These are phyloP conservation scores for Elsinoe fawcettii DNA, from an alignment of 2,329 filamentous ascomycete species.

Conservation along the genomic window DNA sequence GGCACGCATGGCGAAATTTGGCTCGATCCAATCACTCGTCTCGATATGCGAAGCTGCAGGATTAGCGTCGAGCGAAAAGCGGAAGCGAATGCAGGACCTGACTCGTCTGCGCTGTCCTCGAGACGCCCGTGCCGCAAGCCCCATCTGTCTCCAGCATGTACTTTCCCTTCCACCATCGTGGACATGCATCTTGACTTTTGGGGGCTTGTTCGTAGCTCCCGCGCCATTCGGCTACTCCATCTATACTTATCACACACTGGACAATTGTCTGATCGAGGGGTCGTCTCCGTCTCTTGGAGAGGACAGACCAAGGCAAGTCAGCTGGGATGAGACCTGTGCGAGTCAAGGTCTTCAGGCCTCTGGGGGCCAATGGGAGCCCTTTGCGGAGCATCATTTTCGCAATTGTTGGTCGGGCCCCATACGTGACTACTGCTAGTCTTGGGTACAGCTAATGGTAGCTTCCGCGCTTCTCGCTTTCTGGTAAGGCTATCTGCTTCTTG, in stretches of 20 bases:
- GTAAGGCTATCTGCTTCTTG: background rate
- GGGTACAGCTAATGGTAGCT: background rate
- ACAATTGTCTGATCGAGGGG: background rate
- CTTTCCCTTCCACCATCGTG: background rate
- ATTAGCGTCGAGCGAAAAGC: conserved; percentile 5
- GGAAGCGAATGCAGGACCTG: conserved; percentile 15
- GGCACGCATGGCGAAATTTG: conserved; percentile 4
- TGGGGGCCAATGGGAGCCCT: conserved; percentile 1
- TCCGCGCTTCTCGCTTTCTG: background rate
- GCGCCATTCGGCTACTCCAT: conserved; percentile 11
- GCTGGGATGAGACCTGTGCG: background rate
- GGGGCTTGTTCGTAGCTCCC: background rate
- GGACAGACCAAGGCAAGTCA: no score
- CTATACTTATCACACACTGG: background rate
- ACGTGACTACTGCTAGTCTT: background rate
- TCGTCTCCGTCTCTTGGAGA: background rate
- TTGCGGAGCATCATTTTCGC: conserved; percentile 3
- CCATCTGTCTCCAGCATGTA: conserved; percentile 14
- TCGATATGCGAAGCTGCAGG: conserved; percentile 13
- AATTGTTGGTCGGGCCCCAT: conserved; percentile 13
- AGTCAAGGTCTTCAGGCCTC: background rate
- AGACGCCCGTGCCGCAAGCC: conserved; percentile 12
- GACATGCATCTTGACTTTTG: background rate
- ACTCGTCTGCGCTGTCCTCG: background rate
- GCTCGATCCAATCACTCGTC: background rate